Conservation (phyloP, 441 rosid species). For the Corymbia calophylla region DNA sequence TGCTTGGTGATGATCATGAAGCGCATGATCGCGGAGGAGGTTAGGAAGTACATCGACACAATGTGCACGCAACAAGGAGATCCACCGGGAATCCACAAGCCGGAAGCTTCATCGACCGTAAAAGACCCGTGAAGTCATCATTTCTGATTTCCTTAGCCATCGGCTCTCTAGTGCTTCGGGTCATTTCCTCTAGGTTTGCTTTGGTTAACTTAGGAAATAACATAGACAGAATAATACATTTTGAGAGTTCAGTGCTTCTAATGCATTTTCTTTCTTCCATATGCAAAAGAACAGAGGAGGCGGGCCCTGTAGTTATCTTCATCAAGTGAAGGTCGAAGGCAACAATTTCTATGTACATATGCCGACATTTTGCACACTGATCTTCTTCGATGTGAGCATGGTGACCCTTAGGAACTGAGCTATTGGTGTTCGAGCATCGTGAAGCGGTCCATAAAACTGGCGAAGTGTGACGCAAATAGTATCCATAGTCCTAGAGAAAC, state of each 20-base stretch:
- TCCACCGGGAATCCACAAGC: background rate
- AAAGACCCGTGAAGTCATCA: background rate
- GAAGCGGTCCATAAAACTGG: background rate
- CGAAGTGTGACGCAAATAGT: background rate
- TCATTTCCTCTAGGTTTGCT: background rate
- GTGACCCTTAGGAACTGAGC: background rate
- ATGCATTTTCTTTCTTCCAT: background rate
- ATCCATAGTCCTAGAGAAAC: background rate
- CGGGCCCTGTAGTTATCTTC: background rate
- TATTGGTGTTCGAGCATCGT: background rate
- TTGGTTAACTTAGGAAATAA: background rate
- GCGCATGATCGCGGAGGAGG: slow-evolving; percentile 43
- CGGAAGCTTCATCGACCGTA: background rate
- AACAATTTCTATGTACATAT: background rate
- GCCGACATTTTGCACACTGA: background rate
- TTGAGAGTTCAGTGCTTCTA: background rate
- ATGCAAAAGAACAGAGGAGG: background rate
- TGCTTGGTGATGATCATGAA: slow-evolving; percentile 30
- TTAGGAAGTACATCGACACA: slow-evolving; percentile 29
- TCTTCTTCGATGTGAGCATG: background rate
- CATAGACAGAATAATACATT: background rate
- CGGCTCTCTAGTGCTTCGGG: background rate
- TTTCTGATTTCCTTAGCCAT: background rate
- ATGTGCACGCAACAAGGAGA: background rate
- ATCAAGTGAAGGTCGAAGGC: background rate